Evolutionary conservation across 2,329 filamentous ascomycete species (phyloP).

Genomic region (Bipolaris gigantea): DNA sequence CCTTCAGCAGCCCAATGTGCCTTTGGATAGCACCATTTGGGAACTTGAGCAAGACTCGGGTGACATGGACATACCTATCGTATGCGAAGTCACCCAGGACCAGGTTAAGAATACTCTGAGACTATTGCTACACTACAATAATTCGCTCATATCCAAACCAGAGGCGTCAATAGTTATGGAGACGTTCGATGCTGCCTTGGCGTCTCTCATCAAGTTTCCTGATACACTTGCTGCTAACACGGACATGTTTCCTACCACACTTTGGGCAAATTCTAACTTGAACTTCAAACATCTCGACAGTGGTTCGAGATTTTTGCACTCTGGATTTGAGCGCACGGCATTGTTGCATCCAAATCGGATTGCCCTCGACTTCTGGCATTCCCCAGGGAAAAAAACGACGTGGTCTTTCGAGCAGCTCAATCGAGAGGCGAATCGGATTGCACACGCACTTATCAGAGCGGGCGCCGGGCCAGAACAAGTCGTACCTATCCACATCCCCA

Average conservation of each 20-base stretch:
- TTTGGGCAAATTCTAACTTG: constrained; percentile 34
- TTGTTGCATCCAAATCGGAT: constrained; percentile 26
- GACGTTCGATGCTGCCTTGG: constrained; percentile 33
- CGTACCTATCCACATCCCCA: constrained; percentile 41
- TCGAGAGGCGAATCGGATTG: constrained; percentile 38
- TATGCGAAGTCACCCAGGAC: constrained; percentile 72
- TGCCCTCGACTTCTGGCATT: constrained; percentile 46
- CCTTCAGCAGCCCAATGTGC: constrained; percentile 64
- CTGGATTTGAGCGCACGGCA: constrained; percentile 45
- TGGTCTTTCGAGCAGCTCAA: constrained; percentile 43
- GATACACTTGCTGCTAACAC: constrained; percentile 27
- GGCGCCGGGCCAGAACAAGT: constrained; percentile 36
- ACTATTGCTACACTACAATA: constrained; percentile 63
- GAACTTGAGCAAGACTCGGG: constrained; percentile 54
- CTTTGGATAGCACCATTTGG: constrained; percentile 56
- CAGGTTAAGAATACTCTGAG: constrained; percentile 55
- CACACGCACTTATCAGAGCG: constrained; percentile 31
- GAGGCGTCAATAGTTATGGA: constrained; percentile 34
- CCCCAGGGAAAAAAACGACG: constrained; percentile 29
- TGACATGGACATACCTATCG: constrained; percentile 74
- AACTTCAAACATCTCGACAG: constrained; percentile 14
- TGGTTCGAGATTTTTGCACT: constrained; percentile 36
- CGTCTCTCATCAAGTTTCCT: constrained; percentile 28
- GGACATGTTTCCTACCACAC: constrained; percentile 19
- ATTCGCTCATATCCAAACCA: constrained; percentile 27